These are phyloP conservation scores for Albifimbria verrucaria DNA, from an alignment of 2,329 filamentous ascomycete species.

Conservation along the genomic window DNA sequence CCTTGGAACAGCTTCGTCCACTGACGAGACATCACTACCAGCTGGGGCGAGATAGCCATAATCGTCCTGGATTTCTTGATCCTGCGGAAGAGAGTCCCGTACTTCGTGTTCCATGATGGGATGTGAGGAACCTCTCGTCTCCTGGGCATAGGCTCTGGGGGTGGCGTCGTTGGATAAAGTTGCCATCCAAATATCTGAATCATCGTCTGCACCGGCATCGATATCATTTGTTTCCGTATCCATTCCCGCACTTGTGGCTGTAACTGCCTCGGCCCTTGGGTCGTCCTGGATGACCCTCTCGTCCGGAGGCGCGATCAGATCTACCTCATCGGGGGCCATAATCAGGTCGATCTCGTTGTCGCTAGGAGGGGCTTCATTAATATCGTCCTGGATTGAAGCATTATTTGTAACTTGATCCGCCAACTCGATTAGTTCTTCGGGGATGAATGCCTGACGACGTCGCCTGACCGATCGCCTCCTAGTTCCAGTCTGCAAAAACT, in stretches of 20 bases:
- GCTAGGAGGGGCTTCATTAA: conserved; percentile 11
- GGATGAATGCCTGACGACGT: conserved; percentile 19
- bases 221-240: conserved; percentile 2
- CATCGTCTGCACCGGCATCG: conserved; percentile 22
- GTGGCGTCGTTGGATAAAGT: conserved; percentile 36
- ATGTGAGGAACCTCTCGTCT: too few species aligned
- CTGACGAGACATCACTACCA: conserved; percentile 30
- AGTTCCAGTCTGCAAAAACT: conserved; percentile 11
- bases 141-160: conserved; percentile 1
- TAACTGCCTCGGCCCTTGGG: background rate
- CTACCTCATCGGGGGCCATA: conserved; percentile 22
- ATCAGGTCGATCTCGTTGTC: conserved; percentile 28
- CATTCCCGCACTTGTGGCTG: too few species aligned
- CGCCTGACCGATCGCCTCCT: conserved; percentile 12
- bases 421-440: conserved; percentile 22
- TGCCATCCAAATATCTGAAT: conserved; percentile 46
- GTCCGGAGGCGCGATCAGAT: conserved; percentile 18
- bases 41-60: conserved; percentile 25
- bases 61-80: conserved; percentile 12
- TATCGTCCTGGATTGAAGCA: conserved; percentile 9
- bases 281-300: conserved; percentile 12
- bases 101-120: too few species aligned
- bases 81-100: background rate
- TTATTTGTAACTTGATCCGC: conserved; percentile 15
- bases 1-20: conserved; percentile 23